Conservation (phyloP, 2,329 filamentous ascomycete genomes). For the Xylaria sp. region DNA sequence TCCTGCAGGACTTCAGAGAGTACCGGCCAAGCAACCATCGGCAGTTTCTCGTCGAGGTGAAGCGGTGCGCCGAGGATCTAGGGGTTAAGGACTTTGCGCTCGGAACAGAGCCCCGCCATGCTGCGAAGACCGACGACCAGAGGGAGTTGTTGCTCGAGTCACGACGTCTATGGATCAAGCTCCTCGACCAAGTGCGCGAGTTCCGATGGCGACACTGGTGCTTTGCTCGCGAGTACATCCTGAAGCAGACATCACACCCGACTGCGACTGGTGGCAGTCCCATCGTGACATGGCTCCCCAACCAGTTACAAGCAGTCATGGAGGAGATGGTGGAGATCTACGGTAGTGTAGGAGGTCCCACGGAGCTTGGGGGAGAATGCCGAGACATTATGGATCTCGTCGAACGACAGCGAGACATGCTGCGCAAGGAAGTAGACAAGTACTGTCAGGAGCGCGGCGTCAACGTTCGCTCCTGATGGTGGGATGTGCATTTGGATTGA, state of each 20-base stretch:
- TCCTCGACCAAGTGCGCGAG: conserved; percentile 77
- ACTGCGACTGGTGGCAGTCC: conserved; percentile 81
- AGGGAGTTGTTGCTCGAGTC: conserved; percentile 58
- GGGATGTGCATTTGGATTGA: not conserved
- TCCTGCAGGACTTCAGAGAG: conserved; percentile 84
- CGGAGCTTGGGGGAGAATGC: conserved; percentile 52
- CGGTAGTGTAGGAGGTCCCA: conserved; percentile 49
- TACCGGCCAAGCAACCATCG: conserved; percentile 91
- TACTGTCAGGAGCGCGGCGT: conserved; percentile 68
- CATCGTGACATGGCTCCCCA: conserved; percentile 84
- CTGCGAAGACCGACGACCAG: conserved; percentile 37
- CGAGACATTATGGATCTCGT: conserved; percentile 72
- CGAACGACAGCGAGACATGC: conserved; percentile 65
- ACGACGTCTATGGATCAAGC: conserved; percentile 65
- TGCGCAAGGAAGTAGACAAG: conserved; percentile 76
- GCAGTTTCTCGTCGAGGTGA: conserved; percentile 78
- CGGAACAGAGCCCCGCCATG: conserved; percentile 45
- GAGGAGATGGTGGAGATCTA: conserved; percentile 69
- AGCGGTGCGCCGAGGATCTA: conserved; percentile 53
- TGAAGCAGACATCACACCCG: conserved; percentile 77
- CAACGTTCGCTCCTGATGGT: not conserved
- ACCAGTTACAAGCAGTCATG: conserved; percentile 78
- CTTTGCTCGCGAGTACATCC: conserved; percentile 83
- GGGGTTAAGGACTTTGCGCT: conserved; percentile 63
- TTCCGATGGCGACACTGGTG: conserved; percentile 88